Evolutionary conservation across 2,329 filamentous ascomycete genomes (phyloP).

Genomic region (Cordyceps javanica): DNA sequence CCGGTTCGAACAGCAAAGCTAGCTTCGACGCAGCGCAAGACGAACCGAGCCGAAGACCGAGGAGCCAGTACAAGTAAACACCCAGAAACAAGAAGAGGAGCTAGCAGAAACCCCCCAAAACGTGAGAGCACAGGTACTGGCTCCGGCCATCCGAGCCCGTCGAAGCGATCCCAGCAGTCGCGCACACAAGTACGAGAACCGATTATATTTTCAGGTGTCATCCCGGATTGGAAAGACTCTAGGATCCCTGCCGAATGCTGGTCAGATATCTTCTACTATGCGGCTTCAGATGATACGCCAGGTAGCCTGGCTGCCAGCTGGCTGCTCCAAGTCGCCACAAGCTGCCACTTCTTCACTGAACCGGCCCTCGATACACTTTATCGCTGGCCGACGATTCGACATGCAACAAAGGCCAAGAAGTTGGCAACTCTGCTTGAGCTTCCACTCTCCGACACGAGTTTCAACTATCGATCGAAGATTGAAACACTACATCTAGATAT

Average conservation of each 20-base stretch:
- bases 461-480: slow-evolving; percentile 67
- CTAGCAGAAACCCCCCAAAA: neutral
- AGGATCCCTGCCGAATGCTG: slow-evolving; percentile 62
- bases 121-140: neutral
- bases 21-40: neutral
- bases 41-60: neutral
- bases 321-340: slow-evolving; percentile 57
- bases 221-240: slow-evolving; percentile 50
- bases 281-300: slow-evolving; percentile 43
- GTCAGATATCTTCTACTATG: slow-evolving; percentile 62
- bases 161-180: neutral
- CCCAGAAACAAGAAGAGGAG: neutral
- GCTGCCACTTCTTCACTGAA: slow-evolving; percentile 62
- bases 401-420: slow-evolving; percentile 36
- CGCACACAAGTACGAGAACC: neutral
- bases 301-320: slow-evolving; percentile 48
- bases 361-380: slow-evolving; percentile 71
- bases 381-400: slow-evolving; percentile 57
- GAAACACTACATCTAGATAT: slow-evolving; percentile 65
- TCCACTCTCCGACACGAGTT: slow-evolving; percentile 40
- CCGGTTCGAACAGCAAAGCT: neutral
- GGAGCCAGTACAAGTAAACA: neutral
- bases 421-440: slow-evolving; percentile 49
- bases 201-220: slow-evolving; percentile 18
- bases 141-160: neutral